Percentiles rank a stretch among this genome's conserved stretches.
These are phyloP conservation scores for Arthroderma sp. DNA, from an alignment of 2,329 filamentous ascomycete species.

Conservation along the genomic window DNA sequence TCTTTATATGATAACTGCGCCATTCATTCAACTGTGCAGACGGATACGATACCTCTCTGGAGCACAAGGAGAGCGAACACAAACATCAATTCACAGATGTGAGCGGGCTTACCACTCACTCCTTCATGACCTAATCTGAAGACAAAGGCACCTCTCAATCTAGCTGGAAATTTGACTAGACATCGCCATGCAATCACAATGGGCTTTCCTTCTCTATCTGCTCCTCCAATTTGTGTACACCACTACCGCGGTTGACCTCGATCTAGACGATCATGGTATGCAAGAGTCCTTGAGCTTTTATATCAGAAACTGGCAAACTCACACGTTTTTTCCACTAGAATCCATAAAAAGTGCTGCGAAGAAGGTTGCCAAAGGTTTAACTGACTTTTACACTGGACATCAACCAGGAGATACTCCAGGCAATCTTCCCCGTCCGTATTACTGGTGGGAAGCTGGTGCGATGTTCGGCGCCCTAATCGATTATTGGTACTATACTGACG, in stretches of 20 bases:
- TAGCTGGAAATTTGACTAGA: too few species aligned
- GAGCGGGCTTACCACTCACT: too few species aligned
- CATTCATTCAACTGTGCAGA: too few species aligned
- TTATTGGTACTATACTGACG: slow-evolving; percentile 74
- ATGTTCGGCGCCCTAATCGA: slow-evolving; percentile 50
- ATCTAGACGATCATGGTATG: slow-evolving; percentile 9
- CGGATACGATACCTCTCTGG: too few species aligned
- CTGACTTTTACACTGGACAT: slow-evolving; percentile 23
- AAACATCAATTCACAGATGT: too few species aligned
- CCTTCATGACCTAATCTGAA: too few species aligned
- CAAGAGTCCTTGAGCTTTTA: neutral
- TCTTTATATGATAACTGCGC: too few species aligned
- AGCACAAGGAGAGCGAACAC: too few species aligned
- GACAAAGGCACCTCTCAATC: too few species aligned
- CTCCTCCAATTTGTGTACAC: too few species aligned
- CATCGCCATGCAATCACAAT: too few species aligned
- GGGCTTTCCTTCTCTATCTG: too few species aligned
- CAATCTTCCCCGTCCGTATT: slow-evolving; percentile 22
- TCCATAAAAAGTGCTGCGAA: slow-evolving; percentile 22
- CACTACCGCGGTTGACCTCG: slow-evolving; percentile 6
- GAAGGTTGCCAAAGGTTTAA: slow-evolving; percentile 20
- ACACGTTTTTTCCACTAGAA: slow-evolving; percentile 9
- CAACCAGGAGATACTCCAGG: slow-evolving; percentile 19
- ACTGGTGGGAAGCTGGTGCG: slow-evolving; percentile 27
- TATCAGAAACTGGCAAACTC: neutral